phyloP scores from a whole-genome alignment of 345 rosid species.

The Eutrema japonicum region DNA sequence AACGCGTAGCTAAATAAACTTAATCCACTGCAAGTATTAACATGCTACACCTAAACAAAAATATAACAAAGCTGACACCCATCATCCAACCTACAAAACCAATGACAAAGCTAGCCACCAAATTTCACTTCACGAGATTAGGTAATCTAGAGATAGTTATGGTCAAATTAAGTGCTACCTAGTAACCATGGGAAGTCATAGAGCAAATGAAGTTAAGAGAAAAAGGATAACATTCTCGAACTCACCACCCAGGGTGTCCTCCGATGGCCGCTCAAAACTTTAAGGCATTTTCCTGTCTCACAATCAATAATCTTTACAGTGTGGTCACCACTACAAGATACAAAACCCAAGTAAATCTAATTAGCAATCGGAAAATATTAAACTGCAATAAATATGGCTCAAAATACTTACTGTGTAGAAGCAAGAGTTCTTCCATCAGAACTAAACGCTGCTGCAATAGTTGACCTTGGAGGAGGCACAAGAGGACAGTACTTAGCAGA shows the following conservation, averaged over 20 bases:
- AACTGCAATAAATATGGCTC: constrained; percentile 2
- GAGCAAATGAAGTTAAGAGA: constrained; percentile 21
- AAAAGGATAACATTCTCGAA: constrained; percentile 27
- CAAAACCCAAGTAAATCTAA: constrained; percentile 22
- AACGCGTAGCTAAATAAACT: neutral
- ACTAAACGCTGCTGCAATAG: constrained; percentile 98
- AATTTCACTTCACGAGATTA: constrained; percentile 7
- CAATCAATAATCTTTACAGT: constrained; percentile 94
- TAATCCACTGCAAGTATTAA: constrained; percentile 3
- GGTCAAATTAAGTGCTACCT: constrained; percentile 15
- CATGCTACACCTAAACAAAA: constrained; percentile 20
- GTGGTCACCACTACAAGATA: constrained; percentile 81
- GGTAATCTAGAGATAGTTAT: neutral
- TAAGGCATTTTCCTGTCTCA: constrained; percentile 86
- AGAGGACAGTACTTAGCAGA: constrained; percentile 86
- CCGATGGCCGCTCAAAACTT: constrained; percentile 91
- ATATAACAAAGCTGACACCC: constrained; percentile 24
- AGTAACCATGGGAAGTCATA: constrained; percentile 19
- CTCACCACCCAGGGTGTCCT: constrained; percentile 99
- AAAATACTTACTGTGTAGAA: constrained; percentile 75
- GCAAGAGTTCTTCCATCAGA: constrained; percentile 89
- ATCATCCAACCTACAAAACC: constrained; percentile 17
- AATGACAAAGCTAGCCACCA: constrained; percentile 25
- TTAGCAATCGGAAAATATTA: constrained; percentile 27
- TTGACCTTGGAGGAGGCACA: constrained; percentile 95